Conservation (phyloP, 2,329 filamentous ascomycete species). For the Lecanicillium sp. region DNA sequence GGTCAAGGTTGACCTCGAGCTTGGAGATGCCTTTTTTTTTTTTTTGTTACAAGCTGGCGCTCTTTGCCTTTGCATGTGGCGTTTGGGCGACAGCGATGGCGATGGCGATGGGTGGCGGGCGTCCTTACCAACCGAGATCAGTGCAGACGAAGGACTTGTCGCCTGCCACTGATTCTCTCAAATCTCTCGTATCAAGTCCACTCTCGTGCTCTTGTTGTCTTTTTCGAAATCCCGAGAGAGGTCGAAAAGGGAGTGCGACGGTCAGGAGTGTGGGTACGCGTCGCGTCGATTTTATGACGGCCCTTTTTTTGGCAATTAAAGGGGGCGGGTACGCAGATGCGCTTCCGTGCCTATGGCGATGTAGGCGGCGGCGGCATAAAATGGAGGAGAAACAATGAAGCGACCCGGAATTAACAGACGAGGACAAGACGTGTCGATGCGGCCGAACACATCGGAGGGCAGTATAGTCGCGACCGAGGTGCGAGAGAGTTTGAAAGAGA, state of each 20-base stretch:
- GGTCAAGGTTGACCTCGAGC: too few relatives aligned
- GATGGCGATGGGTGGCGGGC: neutral
- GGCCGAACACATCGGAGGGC: conserved; percentile 27
- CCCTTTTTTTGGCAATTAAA: conserved; percentile 7
- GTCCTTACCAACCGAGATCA: conserved; percentile 51
- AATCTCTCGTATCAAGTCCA: conserved; percentile 22
- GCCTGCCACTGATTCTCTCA: conserved; percentile 54
- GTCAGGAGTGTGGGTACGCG: conserved; percentile 15
- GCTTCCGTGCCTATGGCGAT: neutral
- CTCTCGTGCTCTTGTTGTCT: conserved; percentile 15
- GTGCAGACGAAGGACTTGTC: conserved; percentile 54
- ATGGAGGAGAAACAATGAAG: conserved; percentile 23
- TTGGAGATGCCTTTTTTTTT: too few relatives aligned
- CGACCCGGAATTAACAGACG: conserved; percentile 13
- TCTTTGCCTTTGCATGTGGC: too few relatives aligned
- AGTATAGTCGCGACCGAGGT: conserved; percentile 12
- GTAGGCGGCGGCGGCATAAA: conserved; percentile 21
- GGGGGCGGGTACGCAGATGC: conserved; percentile 8
- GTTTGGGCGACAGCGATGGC: too few relatives aligned
- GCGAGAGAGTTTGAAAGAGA: conserved; percentile 5
- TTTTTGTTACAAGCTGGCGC: too few relatives aligned
- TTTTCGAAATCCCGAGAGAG: conserved; percentile 15
- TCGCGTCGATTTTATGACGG: conserved; percentile 13
- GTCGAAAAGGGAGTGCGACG: conserved; percentile 10
- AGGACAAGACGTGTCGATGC: conserved; percentile 21